These are phyloP conservation scores for Leucoagaricus sp. DNA, from an alignment of 1,284 basidiomycete species.

Conservation along the genomic window DNA sequence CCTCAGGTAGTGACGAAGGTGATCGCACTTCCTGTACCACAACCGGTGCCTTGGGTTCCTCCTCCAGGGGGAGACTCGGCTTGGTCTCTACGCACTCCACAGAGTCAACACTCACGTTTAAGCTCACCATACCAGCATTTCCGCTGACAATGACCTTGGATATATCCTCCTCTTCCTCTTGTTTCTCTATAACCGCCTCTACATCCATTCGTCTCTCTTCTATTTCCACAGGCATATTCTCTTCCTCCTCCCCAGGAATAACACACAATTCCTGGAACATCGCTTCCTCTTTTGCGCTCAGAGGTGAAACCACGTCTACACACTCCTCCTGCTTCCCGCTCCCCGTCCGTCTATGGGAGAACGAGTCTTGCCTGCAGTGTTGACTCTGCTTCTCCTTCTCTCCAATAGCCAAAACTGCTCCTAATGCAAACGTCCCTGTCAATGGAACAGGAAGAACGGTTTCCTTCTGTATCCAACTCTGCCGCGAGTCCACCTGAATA, in stretches of 20 bases:
- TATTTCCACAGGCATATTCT: conserved; percentile 39
- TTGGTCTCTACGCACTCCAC: not conserved
- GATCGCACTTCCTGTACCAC: not conserved
- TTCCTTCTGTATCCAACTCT: conserved; percentile 11
- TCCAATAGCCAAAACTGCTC: conserved; percentile 3
- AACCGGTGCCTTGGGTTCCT: not conserved
- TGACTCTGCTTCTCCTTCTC: conserved; percentile 1
- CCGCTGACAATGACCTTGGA: conserved; percentile 1
- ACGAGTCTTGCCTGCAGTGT: not conserved
- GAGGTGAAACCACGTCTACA: conserved; percentile 36
- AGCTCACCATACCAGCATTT: not conserved
- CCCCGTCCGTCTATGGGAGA: conserved; percentile 16
- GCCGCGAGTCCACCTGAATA: conserved; percentile 11
- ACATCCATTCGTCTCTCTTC: conserved; percentile 17
- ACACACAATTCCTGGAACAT: conserved; percentile 65
- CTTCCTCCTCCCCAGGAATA: conserved; percentile 50
- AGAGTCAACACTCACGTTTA: not conserved
- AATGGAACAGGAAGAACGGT: conserved; percentile 11
- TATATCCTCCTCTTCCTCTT: conserved; percentile 21
- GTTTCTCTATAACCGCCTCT: conserved; percentile 5
- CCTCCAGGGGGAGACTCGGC: not conserved
- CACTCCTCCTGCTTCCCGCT: conserved; percentile 17
- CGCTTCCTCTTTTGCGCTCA: conserved; percentile 70
- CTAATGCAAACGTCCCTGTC: conserved; percentile 15
- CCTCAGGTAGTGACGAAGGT: not conserved